A percentile compares a stretch with the other conserved stretches of the same genome.
These are phyloP conservation scores for Roridomyces roridus DNA, from an alignment of 768 basidiomycete species.

Conservation along the genomic window DNA sequence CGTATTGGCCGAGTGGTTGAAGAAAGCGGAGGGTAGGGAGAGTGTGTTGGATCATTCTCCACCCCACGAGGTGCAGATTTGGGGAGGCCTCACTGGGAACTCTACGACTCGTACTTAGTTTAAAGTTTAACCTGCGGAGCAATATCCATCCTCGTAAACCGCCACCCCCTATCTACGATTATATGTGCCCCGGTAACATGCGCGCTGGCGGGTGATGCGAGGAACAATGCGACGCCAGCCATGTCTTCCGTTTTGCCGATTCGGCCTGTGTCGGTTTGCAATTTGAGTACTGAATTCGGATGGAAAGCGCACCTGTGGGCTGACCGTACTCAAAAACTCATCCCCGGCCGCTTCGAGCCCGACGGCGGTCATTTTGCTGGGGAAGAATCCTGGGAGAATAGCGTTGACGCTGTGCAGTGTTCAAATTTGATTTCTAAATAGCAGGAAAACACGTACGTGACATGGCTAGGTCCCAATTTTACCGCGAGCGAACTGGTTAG, in stretches of 20 bases:
- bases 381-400: conserved; percentile 36
- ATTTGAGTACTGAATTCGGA: too few species aligned
- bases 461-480: conserved; percentile 23
- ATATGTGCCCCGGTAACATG: conserved; percentile 72
- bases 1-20: conserved; percentile 12
- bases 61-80: too few species aligned
- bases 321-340: conserved; percentile 19
- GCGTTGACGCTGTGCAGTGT: conserved; percentile 19
- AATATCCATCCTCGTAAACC: conserved; percentile 12
- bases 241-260: conserved; percentile 74
- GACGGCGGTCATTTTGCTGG: conserved; percentile 43
- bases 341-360: conserved; percentile 22
- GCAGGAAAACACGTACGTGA: conserved; percentile 13
- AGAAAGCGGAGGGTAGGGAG: not conserved
- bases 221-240: conserved; percentile 65
- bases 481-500: conserved; percentile 25
- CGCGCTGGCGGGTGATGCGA: conserved; percentile 63
- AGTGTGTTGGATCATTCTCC: conserved; percentile 4
- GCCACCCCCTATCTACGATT: conserved; percentile 61
- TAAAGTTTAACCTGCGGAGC: conserved; percentile 25
- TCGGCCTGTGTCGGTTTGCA: conserved; percentile 48
- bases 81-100: too few species aligned
- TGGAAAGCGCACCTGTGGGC: conserved; percentile 24
- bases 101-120: too few species aligned
- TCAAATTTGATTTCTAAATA: not conserved